A percentile compares a stretch with the other conserved stretches of the same genome.
phyloP scores from a whole-genome alignment of 192 early-diverging fungal species.

The Geranomyces variabilis region DNA sequence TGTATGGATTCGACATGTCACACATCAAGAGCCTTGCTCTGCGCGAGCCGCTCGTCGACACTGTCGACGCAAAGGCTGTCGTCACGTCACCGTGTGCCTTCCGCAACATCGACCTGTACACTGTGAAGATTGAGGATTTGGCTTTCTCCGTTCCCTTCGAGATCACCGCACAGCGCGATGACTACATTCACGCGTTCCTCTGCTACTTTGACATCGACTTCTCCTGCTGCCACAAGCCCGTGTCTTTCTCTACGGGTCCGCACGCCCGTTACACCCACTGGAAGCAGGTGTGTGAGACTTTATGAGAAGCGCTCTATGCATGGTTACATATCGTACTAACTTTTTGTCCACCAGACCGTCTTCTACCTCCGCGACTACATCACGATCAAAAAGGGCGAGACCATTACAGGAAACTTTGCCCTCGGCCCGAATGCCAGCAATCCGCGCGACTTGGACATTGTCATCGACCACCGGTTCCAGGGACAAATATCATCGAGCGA shows the following conservation, averaged over 20 bases:
- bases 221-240: slow-evolving; percentile 85
- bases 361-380: slow-evolving; percentile 84
- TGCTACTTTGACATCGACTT: slow-evolving; percentile 98
- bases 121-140: slow-evolving; percentile 86
- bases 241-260: slow-evolving; percentile 78
- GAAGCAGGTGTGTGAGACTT: slow-evolving; percentile 82
- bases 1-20: slow-evolving; percentile 97
- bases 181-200: slow-evolving; percentile 91
- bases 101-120: slow-evolving; percentile 80
- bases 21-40: slow-evolving; percentile 88
- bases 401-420: slow-evolving; percentile 68
- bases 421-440: slow-evolving; percentile 80
- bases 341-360: slow-evolving; percentile 65
- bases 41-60: slow-evolving; percentile 94
- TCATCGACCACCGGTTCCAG: slow-evolving; percentile 68
- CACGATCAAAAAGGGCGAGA: slow-evolving; percentile 75
- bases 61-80: slow-evolving; percentile 83
- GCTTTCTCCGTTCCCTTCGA: slow-evolving; percentile 84
- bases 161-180: slow-evolving; percentile 73
- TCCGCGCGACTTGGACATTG: slow-evolving; percentile 92
- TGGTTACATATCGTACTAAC: neutral
- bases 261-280: slow-evolving; percentile 95
- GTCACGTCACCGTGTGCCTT: slow-evolving; percentile 78
- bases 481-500: slow-evolving; percentile 57
- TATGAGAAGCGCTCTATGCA: neutral